phyloP scores from a whole-genome alignment of 1,284 basidiomycete genomes.

The Microbotryum silenes-acaulis region DNA sequence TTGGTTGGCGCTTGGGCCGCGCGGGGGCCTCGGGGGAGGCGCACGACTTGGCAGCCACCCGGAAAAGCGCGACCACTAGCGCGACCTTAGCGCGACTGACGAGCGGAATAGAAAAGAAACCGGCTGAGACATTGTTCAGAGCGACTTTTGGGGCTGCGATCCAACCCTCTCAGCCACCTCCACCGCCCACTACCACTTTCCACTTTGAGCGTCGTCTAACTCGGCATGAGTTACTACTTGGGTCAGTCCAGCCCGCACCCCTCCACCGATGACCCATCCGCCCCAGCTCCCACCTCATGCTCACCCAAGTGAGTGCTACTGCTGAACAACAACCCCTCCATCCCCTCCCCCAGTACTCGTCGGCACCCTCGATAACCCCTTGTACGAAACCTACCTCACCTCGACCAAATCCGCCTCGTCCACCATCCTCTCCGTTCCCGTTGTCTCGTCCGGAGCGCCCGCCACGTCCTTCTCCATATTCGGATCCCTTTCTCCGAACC shows the following conservation, averaged over 20 bases:
- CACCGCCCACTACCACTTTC: too few relatives aligned
- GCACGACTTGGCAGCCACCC: too few relatives aligned
- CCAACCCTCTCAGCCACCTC: too few relatives aligned
- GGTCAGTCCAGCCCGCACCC: constrained; percentile 5
- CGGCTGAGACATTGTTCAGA: too few relatives aligned
- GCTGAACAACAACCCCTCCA: not conserved
- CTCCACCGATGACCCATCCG: not conserved
- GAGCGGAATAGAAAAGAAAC: too few relatives aligned
- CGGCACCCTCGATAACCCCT: constrained; percentile 37
- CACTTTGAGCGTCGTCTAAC: too few relatives aligned
- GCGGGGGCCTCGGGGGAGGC: too few relatives aligned
- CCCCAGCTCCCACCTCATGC: not conserved
- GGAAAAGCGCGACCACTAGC: too few relatives aligned
- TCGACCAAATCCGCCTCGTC: constrained; percentile 28
- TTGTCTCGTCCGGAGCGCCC: not conserved
- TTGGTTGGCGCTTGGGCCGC: too few relatives aligned
- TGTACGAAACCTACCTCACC: constrained; percentile 36
- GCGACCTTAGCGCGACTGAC: too few relatives aligned
- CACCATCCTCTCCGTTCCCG: constrained; percentile 18
- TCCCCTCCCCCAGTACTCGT: constrained; percentile 26
- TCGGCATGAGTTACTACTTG: constrained; percentile 24
- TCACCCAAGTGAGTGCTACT: too few relatives aligned
- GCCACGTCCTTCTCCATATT: constrained; percentile 32
- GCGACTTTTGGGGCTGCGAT: too few relatives aligned
- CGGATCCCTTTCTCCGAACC: constrained; percentile 6